These are phyloP conservation scores for Begonia masoniana DNA, from an alignment of 306 rosid species.

Conservation along the genomic window DNA sequence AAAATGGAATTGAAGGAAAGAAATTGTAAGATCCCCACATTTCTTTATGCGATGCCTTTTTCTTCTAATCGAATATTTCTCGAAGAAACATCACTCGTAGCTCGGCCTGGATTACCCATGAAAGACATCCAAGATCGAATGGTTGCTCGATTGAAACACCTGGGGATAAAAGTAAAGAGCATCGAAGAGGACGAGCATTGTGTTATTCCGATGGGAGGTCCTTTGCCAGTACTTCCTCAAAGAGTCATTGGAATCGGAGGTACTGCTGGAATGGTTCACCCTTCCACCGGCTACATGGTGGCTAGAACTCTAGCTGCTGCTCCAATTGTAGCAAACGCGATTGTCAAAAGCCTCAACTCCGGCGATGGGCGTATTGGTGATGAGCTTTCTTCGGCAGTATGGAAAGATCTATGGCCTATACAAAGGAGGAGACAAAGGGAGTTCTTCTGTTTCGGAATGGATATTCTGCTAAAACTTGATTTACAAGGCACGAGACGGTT, in stretches of 20 bases:
- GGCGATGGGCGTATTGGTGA: slow-evolving; percentile 36
- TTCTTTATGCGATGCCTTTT: slow-evolving; percentile 97
- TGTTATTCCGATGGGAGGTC: slow-evolving; percentile 97
- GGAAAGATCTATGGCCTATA: slow-evolving; percentile 94
- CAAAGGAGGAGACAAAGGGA: slow-evolving; percentile 88
- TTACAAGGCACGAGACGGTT: slow-evolving; percentile 71
- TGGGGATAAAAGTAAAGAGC: slow-evolving; percentile 82
- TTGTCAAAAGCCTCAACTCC: slow-evolving; percentile 64
- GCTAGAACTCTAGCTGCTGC: slow-evolving; percentile 96
- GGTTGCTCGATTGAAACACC: slow-evolving; percentile 78
- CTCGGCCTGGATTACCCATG: slow-evolving; percentile 79
- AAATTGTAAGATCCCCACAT: slow-evolving; percentile 70
- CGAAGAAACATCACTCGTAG: slow-evolving; percentile 92
- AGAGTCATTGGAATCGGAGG: slow-evolving; percentile 98
- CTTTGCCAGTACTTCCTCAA: slow-evolving; percentile 87
- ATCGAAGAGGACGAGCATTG: slow-evolving; percentile 96
- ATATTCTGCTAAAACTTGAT: slow-evolving; percentile 86
- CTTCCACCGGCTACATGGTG: slow-evolving; percentile 98
- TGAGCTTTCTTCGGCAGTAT: slow-evolving; percentile 54
- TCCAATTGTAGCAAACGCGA: slow-evolving; percentile 73
- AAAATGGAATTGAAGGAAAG: slow-evolving; percentile 49
- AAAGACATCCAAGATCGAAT: slow-evolving; percentile 84
- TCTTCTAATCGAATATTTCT: slow-evolving; percentile 77
- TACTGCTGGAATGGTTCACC: slow-evolving; percentile 99
- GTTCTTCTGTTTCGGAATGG: slow-evolving; percentile 99